Evolutionary conservation across 371 early-diverging fungal genomes (phyloP).

Genomic region (Circinella umbellata): DNA sequence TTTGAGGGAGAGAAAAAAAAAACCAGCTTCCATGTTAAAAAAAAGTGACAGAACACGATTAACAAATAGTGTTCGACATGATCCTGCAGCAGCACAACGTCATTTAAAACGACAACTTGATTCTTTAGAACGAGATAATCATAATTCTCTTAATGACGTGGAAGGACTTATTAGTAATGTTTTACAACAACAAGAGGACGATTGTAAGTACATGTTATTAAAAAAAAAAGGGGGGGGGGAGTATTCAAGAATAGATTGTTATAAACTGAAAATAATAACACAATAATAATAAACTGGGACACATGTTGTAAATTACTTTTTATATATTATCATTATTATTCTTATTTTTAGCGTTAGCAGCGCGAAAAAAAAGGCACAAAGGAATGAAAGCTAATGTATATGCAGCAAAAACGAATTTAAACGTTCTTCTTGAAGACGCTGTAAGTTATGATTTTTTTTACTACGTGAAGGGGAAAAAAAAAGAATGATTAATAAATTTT

Average conservation of each 20-base stretch:
- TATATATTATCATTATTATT: too few species aligned
- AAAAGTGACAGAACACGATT: background rate
- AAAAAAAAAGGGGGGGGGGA: too few species aligned
- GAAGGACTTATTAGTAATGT: slow-evolving; percentile 62
- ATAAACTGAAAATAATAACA: too few species aligned
- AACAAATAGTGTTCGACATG: slow-evolving; percentile 16
- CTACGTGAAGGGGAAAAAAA: background rate
- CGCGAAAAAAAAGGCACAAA: slow-evolving; percentile 33
- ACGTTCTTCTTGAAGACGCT: slow-evolving; percentile 57
- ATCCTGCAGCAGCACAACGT: slow-evolving; percentile 49
- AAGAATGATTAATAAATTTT: background rate
- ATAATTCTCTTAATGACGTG: slow-evolving; percentile 58
- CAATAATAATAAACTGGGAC: too few species aligned
- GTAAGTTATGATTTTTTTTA: slow-evolving; percentile 29
- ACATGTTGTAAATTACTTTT: too few species aligned
- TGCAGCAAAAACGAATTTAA: slow-evolving; percentile 58
- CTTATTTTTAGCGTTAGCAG: background rate
- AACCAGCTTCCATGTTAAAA: background rate
- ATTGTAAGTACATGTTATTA: too few species aligned
- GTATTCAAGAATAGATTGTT: too few species aligned
- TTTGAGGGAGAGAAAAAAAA: too few species aligned
- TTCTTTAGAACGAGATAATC: slow-evolving; percentile 70
- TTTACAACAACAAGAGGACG: slow-evolving; percentile 45
- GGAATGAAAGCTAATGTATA: slow-evolving; percentile 37
- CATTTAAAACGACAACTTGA: slow-evolving; percentile 65